A percentile compares a stretch with the other conserved stretches of the same genome.
These are phyloP conservation scores for Asterophora parasitica DNA, from an alignment of 768 basidiomycete genomes.

Conservation along the genomic window DNA sequence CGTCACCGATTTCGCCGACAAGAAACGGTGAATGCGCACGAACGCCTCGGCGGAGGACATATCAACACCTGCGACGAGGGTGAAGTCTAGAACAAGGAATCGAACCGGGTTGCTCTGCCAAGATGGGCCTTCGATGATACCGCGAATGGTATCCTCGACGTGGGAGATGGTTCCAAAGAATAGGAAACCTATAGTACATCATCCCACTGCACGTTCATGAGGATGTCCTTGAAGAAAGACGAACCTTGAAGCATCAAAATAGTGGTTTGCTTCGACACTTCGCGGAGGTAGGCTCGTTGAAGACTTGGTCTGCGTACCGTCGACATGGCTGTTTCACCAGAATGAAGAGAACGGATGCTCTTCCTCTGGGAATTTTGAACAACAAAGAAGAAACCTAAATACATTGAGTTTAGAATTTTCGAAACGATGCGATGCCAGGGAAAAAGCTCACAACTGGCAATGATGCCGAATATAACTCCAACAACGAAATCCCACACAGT, in stretches of 20 bases:
- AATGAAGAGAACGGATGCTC: slow-evolving; percentile 80
- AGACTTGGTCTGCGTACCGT: slow-evolving; percentile 86
- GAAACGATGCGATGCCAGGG: not conserved
- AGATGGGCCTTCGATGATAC: slow-evolving; percentile 61
- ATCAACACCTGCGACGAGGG: slow-evolving; percentile 85
- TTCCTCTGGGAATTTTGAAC: slow-evolving; percentile 83
- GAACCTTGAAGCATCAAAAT: slow-evolving; percentile 82
- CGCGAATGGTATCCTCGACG: slow-evolving; percentile 84
- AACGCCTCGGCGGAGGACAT: slow-evolving; percentile 95
- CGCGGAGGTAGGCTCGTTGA: slow-evolving; percentile 87
- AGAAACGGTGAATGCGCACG: slow-evolving; percentile 80
- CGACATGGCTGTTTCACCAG: slow-evolving; percentile 81
- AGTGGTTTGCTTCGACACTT: slow-evolving; percentile 87
- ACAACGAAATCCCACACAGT: slow-evolving; percentile 92
- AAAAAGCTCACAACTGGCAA: slow-evolving; percentile 73
- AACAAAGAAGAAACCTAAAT: slow-evolving; percentile 89
- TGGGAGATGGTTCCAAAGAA: slow-evolving; percentile 92
- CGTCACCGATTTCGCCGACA: slow-evolving; percentile 70
- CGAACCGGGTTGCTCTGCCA: slow-evolving; percentile 77
- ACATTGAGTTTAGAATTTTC: not conserved
- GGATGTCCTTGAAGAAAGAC: not conserved
- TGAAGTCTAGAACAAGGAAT: slow-evolving; percentile 86
- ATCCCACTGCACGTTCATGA: not conserved
- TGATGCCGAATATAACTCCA: slow-evolving; percentile 88
- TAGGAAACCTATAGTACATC: slow-evolving; percentile 55